Percentiles rank a stretch among this genome's conserved stretches.
phyloP scores from a whole-genome alignment of 2,329 filamentous ascomycete species.

The Xylariaceae sp. region DNA sequence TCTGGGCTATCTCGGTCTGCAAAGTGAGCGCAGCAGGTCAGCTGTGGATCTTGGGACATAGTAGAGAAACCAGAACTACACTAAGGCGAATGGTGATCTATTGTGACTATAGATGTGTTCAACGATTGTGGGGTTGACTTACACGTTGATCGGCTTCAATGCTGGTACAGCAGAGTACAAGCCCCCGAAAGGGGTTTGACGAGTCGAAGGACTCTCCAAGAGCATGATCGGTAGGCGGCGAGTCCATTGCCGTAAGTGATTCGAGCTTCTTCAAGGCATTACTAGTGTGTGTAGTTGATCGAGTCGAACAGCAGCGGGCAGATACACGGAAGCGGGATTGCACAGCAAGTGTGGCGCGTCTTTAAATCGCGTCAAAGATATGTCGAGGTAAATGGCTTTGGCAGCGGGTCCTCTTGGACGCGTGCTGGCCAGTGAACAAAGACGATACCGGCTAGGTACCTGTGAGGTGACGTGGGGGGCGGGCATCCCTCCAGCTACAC shows the following conservation, averaged over 20 bases:
- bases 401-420: not conserved
- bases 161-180: conserved; percentile 84
- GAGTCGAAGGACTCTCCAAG: conserved; percentile 40
- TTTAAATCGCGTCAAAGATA: not conserved
- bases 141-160: conserved; percentile 76
- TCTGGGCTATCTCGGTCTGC: conserved; percentile 53
- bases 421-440: not conserved
- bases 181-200: conserved; percentile 62
- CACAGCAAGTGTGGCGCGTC: not conserved
- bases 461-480: too few relatives aligned
- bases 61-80: not conserved
- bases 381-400: not conserved
- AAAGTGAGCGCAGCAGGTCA: not conserved
- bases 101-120: too few relatives aligned
- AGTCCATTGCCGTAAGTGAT: conserved; percentile 17
- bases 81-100: too few relatives aligned
- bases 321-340: not conserved
- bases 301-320: not conserved
- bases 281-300: not conserved
- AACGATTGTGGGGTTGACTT: conserved; percentile 31
- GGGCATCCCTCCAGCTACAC: too few relatives aligned
- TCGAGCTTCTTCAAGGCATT: conserved; percentile 8
- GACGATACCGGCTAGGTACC: too few relatives aligned
- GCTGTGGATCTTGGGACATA: conserved; percentile 3
- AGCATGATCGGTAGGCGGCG: conserved; percentile 17